Base-by-base conservation (phyloP, 2,329 filamentous ascomycete genomes). In the Phoma sp. region DNA sequence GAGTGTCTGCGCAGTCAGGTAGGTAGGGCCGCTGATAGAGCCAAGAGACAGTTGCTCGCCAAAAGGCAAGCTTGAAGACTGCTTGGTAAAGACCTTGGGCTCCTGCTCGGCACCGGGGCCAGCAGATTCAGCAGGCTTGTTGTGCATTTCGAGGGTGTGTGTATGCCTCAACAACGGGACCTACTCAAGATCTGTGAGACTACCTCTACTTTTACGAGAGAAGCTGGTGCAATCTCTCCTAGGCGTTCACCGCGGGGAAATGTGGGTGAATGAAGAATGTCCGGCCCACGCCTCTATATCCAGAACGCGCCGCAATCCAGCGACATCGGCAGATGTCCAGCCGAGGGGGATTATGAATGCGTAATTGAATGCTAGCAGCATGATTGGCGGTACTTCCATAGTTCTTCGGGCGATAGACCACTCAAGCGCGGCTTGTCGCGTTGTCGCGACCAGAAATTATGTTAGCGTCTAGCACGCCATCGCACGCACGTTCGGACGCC, bases 1-100 rank as follows among this genome's bases (percentile, higher is more conserved):
- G 51, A 99, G 85, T 22, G 91, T 87, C 79, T 99, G 95, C 27
- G 92, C 90, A 36, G 93, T 98, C 58, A 93, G 84, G 78, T 99
- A 99, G 51, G 90, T 95, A 63, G 93, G 90, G 13, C 93, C 95
- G 57, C 84, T 87, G 75, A 98, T 90, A 55, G 80, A 79, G 49
- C 78, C 77, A 55, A 86, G 75, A 30, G 79, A 61, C 52, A 83
- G 74, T 57, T 80, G 66, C 61, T 82, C 80, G 44, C 81, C 81
- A 55, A 84, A 84, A 1, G 82, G 81, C 25, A 83, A 73, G 47
- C 76, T 79, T 13, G 78, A 77, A 4, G 79, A 81, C 66, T 78
- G 75, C 52, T 77, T 68, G 38, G 61, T 65, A 67, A 76, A 78
- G 50, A 60, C 52, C 58, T 73, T 76, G 41, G 65, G 57, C 8